A percentile compares a stretch with the other conserved stretches of the same genome.
These are phyloP conservation scores for Boletus smithii DNA, from an alignment of 1,284 basidiomycete species.

Conservation along the genomic window DNA sequence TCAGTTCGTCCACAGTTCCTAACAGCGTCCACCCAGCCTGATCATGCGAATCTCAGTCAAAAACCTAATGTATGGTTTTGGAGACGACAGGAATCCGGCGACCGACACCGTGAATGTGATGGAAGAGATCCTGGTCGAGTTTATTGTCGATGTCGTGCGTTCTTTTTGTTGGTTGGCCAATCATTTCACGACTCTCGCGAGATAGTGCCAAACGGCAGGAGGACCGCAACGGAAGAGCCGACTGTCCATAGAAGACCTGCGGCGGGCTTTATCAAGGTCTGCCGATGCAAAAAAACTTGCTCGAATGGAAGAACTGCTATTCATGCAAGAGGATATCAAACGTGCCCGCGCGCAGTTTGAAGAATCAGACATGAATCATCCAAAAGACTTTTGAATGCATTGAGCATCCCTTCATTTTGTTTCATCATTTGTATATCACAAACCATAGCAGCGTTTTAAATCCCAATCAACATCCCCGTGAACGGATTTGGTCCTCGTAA, in stretches of 20 bases:
- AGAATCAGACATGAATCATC: constrained; percentile 58
- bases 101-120: constrained; percentile 87
- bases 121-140: constrained; percentile 92
- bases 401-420: constrained; percentile 3
- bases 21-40: constrained; percentile 6
- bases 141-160: constrained; percentile 83
- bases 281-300: constrained; percentile 85
- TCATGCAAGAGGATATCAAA: constrained; percentile 91
- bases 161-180: constrained; percentile 16
- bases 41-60: constrained; percentile 53
- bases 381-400: constrained; percentile 40
- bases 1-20: constrained; percentile 39
- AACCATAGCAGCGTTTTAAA: constrained; percentile 1
- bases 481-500: neutral
- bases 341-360: constrained; percentile 80
- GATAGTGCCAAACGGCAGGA: constrained; percentile 69
- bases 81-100: constrained; percentile 84
- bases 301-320: constrained; percentile 82
- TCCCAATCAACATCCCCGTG: neutral
- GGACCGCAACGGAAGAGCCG: constrained; percentile 67
- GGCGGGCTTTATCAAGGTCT: constrained; percentile 68
- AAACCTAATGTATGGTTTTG: constrained; percentile 93
- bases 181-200: constrained; percentile 6
- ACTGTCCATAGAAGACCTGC: constrained; percentile 76
- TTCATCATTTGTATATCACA: constrained; percentile 11